Base-by-base conservation (phyloP, 2,329 filamentous ascomycete genomes). In the Tympanopsis confertula region DNA sequence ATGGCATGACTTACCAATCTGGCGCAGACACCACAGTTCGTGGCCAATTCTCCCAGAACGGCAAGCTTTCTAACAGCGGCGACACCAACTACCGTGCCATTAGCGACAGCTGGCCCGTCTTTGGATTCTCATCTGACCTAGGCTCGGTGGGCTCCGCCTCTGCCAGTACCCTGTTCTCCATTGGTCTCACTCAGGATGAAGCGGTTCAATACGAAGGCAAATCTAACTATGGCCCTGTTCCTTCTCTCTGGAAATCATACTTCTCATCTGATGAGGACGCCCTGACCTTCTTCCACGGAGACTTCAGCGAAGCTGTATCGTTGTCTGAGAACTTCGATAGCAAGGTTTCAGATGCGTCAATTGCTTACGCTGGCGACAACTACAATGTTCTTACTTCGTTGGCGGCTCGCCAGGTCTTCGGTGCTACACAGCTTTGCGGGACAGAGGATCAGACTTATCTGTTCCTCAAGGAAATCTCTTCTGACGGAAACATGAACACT, bases 381-480 rank as follows among this genome's bases (percentile, higher is more conserved):
- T 89, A 89, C 49, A 69, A 78, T 12, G 78, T 82, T 41, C 80
- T 89, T 40, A 82, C 85, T 5, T 78, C 80, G 1, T 69, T 94
- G 19, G 79, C 78, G 32, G 82, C 86, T n/a, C 76, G 86, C 33
- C 87, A 94, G 56, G 75, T 80, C 1, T 79, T 93, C 58, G 87
- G 80, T 13, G 83, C 77, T 0, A 78, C 84, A 2, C 78, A 79
- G 44, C 83, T 87, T 51, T 73, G 79, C 5, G 75, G 83, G 38
- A 83, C 82, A 13, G 62, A 74, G 3, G 65, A 78, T 1, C 70
- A 82, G 40, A 79, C 82, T 1, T 71, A 88, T 38, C 59, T 94
- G 13, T 94, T 94, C 61, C 60, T 93, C 38, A 94, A 94, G 54
- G 86, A 94, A 55, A 93, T 94, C 50, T 86, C 82, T 43, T 89